Base-by-base conservation (phyloP, 2,329 filamentous ascomycete genomes). In the Trichoderma citrinoviride region DNA sequence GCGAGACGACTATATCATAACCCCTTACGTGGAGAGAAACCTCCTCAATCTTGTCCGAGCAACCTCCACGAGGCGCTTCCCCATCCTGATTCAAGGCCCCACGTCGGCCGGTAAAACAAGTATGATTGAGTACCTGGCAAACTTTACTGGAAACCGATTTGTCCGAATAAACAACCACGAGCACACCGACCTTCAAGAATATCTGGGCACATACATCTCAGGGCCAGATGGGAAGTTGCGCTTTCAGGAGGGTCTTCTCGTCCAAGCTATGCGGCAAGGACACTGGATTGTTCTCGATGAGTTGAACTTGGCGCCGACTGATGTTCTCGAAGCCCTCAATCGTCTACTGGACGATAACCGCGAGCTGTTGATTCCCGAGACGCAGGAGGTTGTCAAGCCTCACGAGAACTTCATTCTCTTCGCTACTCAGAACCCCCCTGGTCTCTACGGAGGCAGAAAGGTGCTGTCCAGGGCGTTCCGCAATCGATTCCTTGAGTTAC, bases 101-200 rank as follows among this genome's bases (percentile, higher is more conserved):
- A 99, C 95, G 0, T 99, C 96, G 5, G 91, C 94, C 14, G 95
- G 95, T 68, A 99, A 99, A 78, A 99, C 95, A 0, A 98, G 94
- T 77, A 99, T 99, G 95, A 96, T 99, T 47, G 94, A 98, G 77
- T 97, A 97, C 74, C 84, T 99, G 43, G 94, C 96, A n/a, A 95
- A 96, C 73, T 90, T 91, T 63, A 98, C 93, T 33, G 95, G 96
- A 3, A 97, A 99, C 75, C 95, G 91, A 73, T 99, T 98, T 73
- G 93, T 99, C 49, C 88, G 95, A 66, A 99, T 99, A 81, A 99
- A 99, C 79, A 99, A 99, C 71, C 95, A 99, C 77, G 96, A 99
- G 74, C 95, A 99, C 73, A 99, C 95, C 0, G 95, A 99, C 76
- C 81, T 99, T 43, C 95, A 99, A 76, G 96, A 99, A 74, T 99